Base-by-base conservation (phyloP, 805 yeast genomes). In the Wickerhamomyces silvicola region DNA sequence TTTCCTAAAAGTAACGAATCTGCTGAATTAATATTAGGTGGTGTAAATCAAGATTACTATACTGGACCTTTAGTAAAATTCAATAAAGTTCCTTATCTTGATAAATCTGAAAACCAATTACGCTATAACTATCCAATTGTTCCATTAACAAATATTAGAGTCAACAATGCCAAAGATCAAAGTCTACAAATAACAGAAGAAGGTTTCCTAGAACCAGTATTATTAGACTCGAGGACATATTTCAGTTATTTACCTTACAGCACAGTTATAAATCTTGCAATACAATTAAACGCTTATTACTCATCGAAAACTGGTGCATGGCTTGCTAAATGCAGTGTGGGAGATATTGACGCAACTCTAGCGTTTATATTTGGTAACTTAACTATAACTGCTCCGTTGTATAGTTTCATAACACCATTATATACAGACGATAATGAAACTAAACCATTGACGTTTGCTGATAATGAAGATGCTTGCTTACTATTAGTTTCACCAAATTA, bases 261-360 rank as follows among this genome's bases (percentile, higher is more conserved):
- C 28, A 50, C 72, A 5, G 59, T 82, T 25, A 63, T 81, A 31
- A 72, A 71, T 42, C 54, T 82, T 19, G 85, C 88, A 0, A 63
- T 81, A 17, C 88, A 82, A 54, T 58, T 78, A 24, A 77, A 78
- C 46, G 90, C 90, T 0, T 70, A 65, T 40, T 82, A 72, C 48
- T 65, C 70, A 4, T 51, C 57, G 4, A 37, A 33, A n/a, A 59
- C 61, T 6, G 46, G 63, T 6, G 60, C 66, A 12, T 82, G 90
- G 90, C 45, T 79, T 11, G 78, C 78, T 10, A 69, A 70, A 36
- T 82, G 92, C 57, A 56, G 68, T 10, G 57, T 79, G 11, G 66
- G 64, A 1, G 45, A 55, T 5, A 43, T 67, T 7, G 54, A 66
- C 16, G 86, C 84, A 2, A 56, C 67, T 0, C 33, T 82, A 7